phyloP scores from a whole-genome alignment of 176 grass and related monocot genomes.

The Leersia perrieri region DNA sequence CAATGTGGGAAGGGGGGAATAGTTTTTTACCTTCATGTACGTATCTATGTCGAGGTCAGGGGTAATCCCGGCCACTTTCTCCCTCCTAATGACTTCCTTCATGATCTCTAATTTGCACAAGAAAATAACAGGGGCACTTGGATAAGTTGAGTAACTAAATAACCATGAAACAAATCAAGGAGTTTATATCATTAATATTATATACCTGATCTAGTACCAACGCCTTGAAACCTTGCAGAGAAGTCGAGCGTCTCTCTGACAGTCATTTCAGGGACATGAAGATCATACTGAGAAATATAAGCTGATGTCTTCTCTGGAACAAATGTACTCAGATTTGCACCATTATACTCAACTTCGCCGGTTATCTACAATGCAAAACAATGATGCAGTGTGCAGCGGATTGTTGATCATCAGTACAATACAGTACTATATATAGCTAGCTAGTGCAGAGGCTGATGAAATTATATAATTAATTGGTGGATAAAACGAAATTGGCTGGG shows the following conservation, averaged over 20 bases:
- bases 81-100: conserved; percentile 74
- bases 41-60: conserved; percentile 72
- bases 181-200: neutral
- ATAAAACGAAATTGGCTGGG: too few relatives aligned
- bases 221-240: conserved; percentile 63
- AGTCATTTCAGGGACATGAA: conserved; percentile 75
- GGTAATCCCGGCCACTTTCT: conserved; percentile 62
- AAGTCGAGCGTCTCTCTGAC: conserved; percentile 72
- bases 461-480: too few relatives aligned
- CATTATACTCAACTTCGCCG: conserved; percentile 66
- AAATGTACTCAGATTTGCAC: conserved; percentile 52
- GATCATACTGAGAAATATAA: conserved; percentile 65
- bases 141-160: neutral
- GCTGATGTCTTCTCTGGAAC: conserved; percentile 65
- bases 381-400: too few relatives aligned
- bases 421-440: too few relatives aligned
- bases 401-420: too few relatives aligned
- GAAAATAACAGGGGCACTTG: neutral
- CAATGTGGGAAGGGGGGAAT: neutral
- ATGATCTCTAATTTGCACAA: conserved; percentile 32
- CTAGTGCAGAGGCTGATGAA: too few relatives aligned
- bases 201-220: conserved; percentile 19
- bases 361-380: conserved; percentile 26
- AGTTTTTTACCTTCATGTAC: conserved; percentile 74
- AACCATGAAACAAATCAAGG: neutral